phyloP scores from a whole-genome alignment of 129 eudicot genomes.

The Helianthus tuberosus region DNA sequence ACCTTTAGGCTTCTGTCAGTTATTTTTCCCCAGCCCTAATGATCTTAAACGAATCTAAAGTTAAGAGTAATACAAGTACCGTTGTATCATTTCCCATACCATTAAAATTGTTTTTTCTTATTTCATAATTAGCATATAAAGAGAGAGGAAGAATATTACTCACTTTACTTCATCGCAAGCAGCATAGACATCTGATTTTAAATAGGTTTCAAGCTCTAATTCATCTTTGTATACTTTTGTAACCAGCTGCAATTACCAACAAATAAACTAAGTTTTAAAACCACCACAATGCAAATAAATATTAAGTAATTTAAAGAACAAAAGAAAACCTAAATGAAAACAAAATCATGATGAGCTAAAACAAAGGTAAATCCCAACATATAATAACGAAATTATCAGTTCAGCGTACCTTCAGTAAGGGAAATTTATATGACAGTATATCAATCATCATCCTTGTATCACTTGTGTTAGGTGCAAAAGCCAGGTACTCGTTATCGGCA shows the following conservation, averaged over 20 bases:
- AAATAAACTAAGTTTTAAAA: conserved; percentile 18
- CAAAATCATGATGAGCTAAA: conserved; percentile 15
- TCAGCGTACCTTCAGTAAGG: conserved; percentile 69
- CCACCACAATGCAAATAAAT: conserved; percentile 19
- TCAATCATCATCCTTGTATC: conserved; percentile 87
- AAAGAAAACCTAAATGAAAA: conserved; percentile 17
- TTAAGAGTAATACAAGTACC: neutral
- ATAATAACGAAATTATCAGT: neutral
- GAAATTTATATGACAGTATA: conserved; percentile 72
- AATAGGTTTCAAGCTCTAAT: conserved; percentile 83
- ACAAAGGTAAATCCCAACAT: conserved; percentile 1
- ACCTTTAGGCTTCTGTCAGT: neutral
- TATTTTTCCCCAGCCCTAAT: neutral
- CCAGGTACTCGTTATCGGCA: conserved; percentile 71
- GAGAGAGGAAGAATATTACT: conserved; percentile 43
- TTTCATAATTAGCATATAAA: neutral
- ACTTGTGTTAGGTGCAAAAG: conserved; percentile 88
- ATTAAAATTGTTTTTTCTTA: conserved; percentile 3
- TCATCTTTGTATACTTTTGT: conserved; percentile 82
- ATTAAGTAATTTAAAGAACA: conserved; percentile 1
- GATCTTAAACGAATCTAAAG: neutral
- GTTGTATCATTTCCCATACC: conserved; percentile 1
- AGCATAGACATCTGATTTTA: conserved; percentile 80
- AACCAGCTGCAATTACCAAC: conserved; percentile 53
- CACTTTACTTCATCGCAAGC: conserved; percentile 68